Conservation (phyloP, 2,329 filamentous ascomycete genomes). For the Helotiales sp. region DNA sequence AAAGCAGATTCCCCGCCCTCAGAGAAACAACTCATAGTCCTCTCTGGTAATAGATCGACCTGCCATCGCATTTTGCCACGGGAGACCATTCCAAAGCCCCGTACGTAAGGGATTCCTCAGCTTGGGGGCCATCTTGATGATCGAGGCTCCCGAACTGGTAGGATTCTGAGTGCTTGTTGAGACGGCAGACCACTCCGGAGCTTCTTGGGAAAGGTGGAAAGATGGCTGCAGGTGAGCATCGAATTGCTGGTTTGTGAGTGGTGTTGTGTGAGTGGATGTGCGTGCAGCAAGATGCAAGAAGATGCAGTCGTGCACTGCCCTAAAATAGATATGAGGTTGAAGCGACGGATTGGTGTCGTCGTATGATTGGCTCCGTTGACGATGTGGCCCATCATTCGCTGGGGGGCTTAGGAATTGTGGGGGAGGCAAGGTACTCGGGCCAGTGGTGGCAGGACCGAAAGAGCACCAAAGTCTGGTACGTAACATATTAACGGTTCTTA, state of each 20-base stretch:
- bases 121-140: background rate
- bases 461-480: no score
- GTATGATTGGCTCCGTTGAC: background rate
- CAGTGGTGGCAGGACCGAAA: background rate
- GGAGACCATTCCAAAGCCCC: background rate
- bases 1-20: background rate
- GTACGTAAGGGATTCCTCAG: background rate
- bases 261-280: background rate
- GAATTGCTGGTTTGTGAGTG: no score
- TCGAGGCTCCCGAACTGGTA: background rate
- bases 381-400: background rate
- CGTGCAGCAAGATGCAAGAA: background rate
- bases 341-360: background rate
- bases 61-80: background rate
- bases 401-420: background rate
- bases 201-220: background rate
- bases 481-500: background rate
- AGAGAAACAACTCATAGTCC: background rate
- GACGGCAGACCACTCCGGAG: background rate
- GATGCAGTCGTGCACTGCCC: background rate
- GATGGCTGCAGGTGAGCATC: background rate
- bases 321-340: conserved; percentile 1
- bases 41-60: background rate
- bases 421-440: background rate
- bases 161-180: background rate